Base-by-base conservation (phyloP, 495 filamentous ascomycete species). In the Parathielavia hyrcaniae region DNA sequence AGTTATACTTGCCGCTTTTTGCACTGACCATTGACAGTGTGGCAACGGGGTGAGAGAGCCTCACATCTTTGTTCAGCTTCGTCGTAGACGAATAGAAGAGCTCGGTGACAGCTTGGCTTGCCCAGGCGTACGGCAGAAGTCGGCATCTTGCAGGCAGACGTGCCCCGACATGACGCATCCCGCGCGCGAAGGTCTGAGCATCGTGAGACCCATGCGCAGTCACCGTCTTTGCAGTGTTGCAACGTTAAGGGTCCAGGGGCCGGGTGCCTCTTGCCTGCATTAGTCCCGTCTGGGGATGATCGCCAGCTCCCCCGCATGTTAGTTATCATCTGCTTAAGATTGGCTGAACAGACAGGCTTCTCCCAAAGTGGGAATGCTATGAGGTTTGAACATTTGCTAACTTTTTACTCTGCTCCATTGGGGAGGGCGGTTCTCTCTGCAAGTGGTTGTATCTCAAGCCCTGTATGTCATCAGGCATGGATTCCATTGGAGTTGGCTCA, bases 371-470 rank as follows among this genome's bases (percentile, higher is more conserved):
- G 58, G 50, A 35, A 62, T 56, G 50, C 22, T 35, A 60, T 69
- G 56, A 69, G 63, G 61, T 69, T 62, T 69, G 46, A 39, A 35
- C 40, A 69, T 69, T 68, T 64, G 65, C 61, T 69, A 69, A 69
- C 23, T 43, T 35, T 30, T 58, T 16, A 7, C 16, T 47, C 54
- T 16, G 16, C 16, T 47, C 54, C 14, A 57, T 56, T 67, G 65
- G 67, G 64, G 67, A 56, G 9, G 36, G 47, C 23, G 51, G 48
- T 13, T 35, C 34, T n/a, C 39, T 44, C 39, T 39, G 51, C 14
- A 14, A 30, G 26, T 30, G 26, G 26, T 30, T n/a, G n/a, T n/a
- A n/a, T n/a, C n/a, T n/a, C n/a, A 30, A 6, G 3, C 26, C 26
- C 6, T 30, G 26, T 6, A 30, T 30, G 26, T 30, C 26, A 30